Conservation (phyloP, 768 basidiomycete genomes). For the Agrocybe pediades region DNA sequence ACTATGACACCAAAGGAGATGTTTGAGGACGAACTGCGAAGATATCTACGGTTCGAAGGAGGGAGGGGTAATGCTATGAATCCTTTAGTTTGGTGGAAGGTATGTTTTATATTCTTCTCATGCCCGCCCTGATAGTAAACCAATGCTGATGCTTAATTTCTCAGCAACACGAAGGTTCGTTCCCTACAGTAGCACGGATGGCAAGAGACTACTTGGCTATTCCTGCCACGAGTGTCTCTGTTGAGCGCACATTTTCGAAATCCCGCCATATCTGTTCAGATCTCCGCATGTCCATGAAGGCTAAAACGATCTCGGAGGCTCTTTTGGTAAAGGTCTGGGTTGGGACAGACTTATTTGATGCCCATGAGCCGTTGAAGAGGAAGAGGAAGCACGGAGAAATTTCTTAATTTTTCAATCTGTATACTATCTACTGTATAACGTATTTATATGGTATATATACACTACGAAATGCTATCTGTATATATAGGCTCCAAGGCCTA, state of each 20-base stretch:
- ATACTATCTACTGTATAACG: not conserved
- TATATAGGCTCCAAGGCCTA: not conserved
- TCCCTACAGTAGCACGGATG: conserved; percentile 27
- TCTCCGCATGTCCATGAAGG: conserved; percentile 26
- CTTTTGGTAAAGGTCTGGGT: conserved; percentile 32
- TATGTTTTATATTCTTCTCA: conserved; percentile 10
- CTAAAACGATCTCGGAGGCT: conserved; percentile 26
- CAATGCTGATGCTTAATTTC: not conserved
- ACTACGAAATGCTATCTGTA: not conserved
- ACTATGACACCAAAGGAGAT: not conserved
- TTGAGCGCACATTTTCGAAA: conserved; percentile 32
- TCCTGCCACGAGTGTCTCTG: conserved; percentile 25
- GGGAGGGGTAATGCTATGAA: conserved; percentile 13
- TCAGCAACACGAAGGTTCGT: conserved; percentile 6
- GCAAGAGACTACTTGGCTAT: conserved; percentile 33
- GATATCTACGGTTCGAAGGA: conserved; percentile 19
- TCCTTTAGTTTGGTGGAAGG: conserved; percentile 33
- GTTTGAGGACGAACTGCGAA: conserved; percentile 20
- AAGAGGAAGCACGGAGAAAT: not conserved
- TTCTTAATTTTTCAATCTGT: not conserved
- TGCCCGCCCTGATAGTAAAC: too few species aligned
- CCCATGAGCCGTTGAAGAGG: not conserved
- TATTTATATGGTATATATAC: not conserved
- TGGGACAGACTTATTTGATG: conserved; percentile 13
- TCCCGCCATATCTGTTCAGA: conserved; percentile 31